These are phyloP conservation scores for Blastobotrys ciferrii DNA, from an alignment of 1,139 yeast species.

Conservation along the genomic window DNA sequence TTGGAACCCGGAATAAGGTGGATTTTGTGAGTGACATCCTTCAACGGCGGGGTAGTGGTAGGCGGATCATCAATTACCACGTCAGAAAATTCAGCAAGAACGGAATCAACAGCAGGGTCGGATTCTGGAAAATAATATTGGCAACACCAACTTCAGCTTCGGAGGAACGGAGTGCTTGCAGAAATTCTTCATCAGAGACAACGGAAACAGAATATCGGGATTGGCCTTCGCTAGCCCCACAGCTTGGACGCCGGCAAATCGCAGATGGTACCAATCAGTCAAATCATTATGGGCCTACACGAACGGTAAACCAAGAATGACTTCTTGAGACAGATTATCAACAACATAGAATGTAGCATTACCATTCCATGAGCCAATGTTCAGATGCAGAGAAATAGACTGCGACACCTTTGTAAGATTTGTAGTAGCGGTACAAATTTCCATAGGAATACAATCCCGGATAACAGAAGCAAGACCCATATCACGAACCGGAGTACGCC, in stretches of 20 bases:
- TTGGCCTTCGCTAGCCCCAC: neutral
- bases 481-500: neutral
- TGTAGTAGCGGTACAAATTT: neutral
- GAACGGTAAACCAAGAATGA: neutral
- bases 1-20: slow-evolving; percentile 5
- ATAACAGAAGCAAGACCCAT: neutral
- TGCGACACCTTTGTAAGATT: neutral
- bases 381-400: neutral
- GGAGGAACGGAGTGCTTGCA: neutral
- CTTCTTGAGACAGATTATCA: neutral
- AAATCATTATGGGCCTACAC: neutral
- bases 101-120: neutral
- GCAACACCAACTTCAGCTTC: neutral
- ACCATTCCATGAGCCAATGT: slow-evolving; percentile 4
- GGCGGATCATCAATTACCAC: neutral
- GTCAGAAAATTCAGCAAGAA: neutral
- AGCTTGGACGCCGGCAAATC: neutral
- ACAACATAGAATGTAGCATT: neutral
- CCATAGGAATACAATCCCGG: neutral
- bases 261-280: neutral
- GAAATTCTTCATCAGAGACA: neutral
- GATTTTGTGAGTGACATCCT: slow-evolving; percentile 2
- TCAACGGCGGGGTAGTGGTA: neutral
- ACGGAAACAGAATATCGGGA: neutral
- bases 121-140: neutral